Percentiles rank a stretch among this genome's conserved stretches.
Evolutionary conservation across 495 filamentous ascomycete species (phyloP).

Genomic region (Lentithecium fluviatile): DNA sequence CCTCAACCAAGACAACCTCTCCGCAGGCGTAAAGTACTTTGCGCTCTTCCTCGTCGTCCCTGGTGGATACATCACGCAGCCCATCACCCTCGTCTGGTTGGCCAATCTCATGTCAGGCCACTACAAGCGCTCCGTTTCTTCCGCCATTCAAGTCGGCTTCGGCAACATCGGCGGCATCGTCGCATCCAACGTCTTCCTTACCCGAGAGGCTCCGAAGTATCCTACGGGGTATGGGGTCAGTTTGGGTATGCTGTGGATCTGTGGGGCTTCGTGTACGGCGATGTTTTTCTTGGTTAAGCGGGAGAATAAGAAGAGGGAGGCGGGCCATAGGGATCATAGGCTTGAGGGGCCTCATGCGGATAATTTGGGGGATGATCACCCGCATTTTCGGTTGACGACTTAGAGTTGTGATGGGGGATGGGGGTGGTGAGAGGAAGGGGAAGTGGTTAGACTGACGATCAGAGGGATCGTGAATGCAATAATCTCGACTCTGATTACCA

Average conservation of each 20-base stretch:
- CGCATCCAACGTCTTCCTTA: conserved; percentile 44
- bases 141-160: conserved; percentile 52
- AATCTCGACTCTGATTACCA: too few relatives aligned
- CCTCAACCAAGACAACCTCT: conserved; percentile 35
- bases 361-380: conserved; percentile 63
- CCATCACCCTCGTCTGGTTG: conserved; percentile 44
- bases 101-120: conserved; percentile 39
- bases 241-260: conserved; percentile 52
- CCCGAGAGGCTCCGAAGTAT: conserved; percentile 43
- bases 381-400: conserved; percentile 34
- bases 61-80: conserved; percentile 45
- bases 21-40: conserved; percentile 41
- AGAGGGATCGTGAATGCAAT: too few relatives aligned
- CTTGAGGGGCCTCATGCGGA: conserved; percentile 51
- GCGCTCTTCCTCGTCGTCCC: conserved; percentile 46
- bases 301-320: conserved; percentile 44
- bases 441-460: too few relatives aligned
- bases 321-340: conserved; percentile 54
- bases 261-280: conserved; percentile 43
- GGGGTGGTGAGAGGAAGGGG: too few relatives aligned
- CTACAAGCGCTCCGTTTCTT: conserved; percentile 48
- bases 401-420: neutral
- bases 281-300: conserved; percentile 46
- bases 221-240: conserved; percentile 41
- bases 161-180: conserved; percentile 49